These are phyloP conservation scores for Solanum sparsipilum DNA, from an alignment of 257 asterid species.

Conservation along the genomic window DNA sequence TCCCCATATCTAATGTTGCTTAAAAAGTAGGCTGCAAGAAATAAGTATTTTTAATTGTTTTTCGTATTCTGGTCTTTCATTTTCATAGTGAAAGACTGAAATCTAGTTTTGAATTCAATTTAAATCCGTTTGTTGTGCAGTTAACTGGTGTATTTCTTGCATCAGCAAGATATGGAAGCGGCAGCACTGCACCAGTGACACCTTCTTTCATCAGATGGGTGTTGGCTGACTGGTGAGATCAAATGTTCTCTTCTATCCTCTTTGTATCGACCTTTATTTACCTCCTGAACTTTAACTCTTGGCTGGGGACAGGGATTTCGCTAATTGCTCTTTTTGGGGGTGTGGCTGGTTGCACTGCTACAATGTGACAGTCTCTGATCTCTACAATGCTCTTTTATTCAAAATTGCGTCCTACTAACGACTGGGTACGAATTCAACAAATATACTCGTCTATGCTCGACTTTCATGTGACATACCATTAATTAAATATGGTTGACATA, in stretches of 20 bases:
- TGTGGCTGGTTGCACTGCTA: constrained; percentile 45
- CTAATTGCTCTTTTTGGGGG: constrained; percentile 54
- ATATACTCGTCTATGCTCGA: not conserved
- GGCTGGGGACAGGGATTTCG: constrained; percentile 53
- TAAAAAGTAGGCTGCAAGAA: not conserved
- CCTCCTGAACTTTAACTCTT: not conserved
- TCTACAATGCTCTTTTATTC: not conserved
- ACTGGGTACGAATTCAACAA: not conserved
- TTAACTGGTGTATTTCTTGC: too few species aligned
- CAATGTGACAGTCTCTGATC: constrained; percentile 27
- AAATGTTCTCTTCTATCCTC: not conserved
- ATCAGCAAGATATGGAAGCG: too few species aligned
- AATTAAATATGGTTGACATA: not conserved
- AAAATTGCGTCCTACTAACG: too few species aligned
- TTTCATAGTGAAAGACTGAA: not conserved
- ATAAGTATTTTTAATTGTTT: not conserved
- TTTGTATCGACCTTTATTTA: not conserved
- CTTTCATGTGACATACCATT: not conserved
- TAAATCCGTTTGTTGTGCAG: too few species aligned
- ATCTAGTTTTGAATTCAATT: too few species aligned
- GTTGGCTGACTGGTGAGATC: constrained; percentile 62
- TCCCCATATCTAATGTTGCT: not conserved
- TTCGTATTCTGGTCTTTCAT: too few species aligned
- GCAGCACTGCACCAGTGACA: too few species aligned
- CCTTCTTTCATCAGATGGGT: constrained; percentile 15